A percentile compares a stretch with the other conserved stretches of the same genome.
These are phyloP conservation scores for Zangia roseola DNA, from an alignment of 768 basidiomycete species.

Conservation along the genomic window DNA sequence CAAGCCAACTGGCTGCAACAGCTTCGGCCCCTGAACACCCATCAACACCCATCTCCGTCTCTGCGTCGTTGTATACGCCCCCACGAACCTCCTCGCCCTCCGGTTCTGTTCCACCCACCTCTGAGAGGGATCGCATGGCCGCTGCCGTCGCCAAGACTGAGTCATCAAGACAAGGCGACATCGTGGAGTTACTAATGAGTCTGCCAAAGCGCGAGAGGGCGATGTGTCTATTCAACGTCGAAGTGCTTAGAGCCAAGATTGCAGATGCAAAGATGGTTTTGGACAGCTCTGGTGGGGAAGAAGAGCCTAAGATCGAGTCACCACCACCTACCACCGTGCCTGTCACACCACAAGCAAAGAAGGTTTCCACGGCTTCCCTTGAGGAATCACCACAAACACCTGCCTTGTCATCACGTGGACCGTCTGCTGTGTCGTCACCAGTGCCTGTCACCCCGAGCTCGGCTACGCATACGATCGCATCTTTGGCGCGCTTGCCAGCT, in stretches of 20 bases:
- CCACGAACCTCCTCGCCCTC: constrained; percentile 82
- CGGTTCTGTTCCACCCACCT: constrained; percentile 55
- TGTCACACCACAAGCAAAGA: constrained; percentile 66
- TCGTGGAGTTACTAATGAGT: constrained; percentile 80
- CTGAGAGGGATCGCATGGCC: constrained; percentile 75
- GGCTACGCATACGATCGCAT: constrained; percentile 57
- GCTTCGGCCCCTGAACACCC: constrained; percentile 91
- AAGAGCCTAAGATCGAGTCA: constrained; percentile 32
- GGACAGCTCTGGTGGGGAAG: constrained; percentile 66
- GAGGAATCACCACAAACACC: constrained; percentile 69
- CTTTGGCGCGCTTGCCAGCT: constrained; percentile 73
- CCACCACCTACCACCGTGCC: constrained; percentile 36
- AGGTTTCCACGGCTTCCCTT: constrained; percentile 37
- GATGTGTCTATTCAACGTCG: constrained; percentile 86
- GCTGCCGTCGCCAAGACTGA: constrained; percentile 67
- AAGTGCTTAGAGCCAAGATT: constrained; percentile 74
- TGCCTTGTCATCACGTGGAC: constrained; percentile 70
- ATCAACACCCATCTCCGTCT: constrained; percentile 79
- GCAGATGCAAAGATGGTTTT: constrained; percentile 80
- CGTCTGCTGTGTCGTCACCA: constrained; percentile 71
- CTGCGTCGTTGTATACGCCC: constrained; percentile 73
- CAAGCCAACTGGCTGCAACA: constrained; percentile 62
- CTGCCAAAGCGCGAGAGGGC: constrained; percentile 87
- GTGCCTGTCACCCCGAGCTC: constrained; percentile 59
- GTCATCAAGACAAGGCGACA: constrained; percentile 53